A percentile compares a stretch with the other conserved stretches of the same genome.
Conservation (phyloP, 176 grass and related monocot species). For the Aegilops tauschii region DNA sequence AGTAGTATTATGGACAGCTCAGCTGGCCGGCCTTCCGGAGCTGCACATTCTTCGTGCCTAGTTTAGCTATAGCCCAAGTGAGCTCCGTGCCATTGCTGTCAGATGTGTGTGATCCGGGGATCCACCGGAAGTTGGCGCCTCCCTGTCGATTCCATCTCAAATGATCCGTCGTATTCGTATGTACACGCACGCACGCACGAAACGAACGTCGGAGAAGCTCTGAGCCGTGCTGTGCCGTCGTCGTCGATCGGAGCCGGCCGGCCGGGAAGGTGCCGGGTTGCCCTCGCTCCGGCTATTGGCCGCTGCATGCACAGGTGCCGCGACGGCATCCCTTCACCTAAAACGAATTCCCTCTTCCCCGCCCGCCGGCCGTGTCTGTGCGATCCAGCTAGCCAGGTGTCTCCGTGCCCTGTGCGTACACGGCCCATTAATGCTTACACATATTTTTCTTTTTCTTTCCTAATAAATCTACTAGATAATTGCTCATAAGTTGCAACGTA, state of each 20-base stretch:
- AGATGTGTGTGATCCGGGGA: background rate
- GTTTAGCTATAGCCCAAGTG: too few species aligned
- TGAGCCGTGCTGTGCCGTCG: background rate
- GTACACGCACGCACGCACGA: background rate
- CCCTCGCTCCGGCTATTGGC: background rate
- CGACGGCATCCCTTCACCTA: conserved; percentile 22
- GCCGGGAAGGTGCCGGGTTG: conserved; percentile 4
- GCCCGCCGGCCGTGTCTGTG: background rate
- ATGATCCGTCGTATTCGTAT: too few species aligned
- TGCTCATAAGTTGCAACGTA: too few species aligned
- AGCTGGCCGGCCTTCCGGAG: background rate
- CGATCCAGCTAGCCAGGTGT: background rate
- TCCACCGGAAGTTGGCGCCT: background rate
- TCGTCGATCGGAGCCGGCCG: background rate
- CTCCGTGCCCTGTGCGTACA: background rate
- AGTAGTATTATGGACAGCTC: too few species aligned
- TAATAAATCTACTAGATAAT: too few species aligned
- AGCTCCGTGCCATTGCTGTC: background rate
- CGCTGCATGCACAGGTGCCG: background rate
- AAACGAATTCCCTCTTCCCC: background rate
- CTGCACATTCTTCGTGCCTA: background rate
- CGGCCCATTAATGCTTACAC: too few species aligned
- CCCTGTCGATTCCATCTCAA: background rate
- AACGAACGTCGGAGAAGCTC: background rate
- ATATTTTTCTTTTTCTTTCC: too few species aligned